Conservation (phyloP, 805 yeast genomes). For the Limtongozyma cylindracea region DNA sequence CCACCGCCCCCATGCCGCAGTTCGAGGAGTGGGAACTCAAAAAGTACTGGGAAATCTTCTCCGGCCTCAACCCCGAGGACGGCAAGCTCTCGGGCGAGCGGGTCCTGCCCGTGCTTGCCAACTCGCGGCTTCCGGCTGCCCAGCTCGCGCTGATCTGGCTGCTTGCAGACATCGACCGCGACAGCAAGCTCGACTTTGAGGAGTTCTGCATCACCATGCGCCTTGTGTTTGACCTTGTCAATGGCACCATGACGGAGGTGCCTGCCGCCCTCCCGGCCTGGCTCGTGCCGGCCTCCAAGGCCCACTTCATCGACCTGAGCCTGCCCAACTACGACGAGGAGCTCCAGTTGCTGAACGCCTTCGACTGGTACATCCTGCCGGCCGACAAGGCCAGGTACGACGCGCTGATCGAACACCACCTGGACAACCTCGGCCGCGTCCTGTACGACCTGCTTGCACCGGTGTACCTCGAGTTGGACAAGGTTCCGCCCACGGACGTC, state of each 20-base stretch:
- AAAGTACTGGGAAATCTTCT: conserved; percentile 94
- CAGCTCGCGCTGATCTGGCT: conserved; percentile 76
- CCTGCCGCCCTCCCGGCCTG: conserved; percentile 70
- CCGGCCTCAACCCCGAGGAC: conserved; percentile 61
- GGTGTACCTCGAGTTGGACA: conserved; percentile 38
- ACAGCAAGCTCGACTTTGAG: conserved; percentile 58
- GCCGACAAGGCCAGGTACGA: conserved; percentile 61
- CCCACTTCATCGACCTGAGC: conserved; percentile 39
- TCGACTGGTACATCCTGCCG: conserved; percentile 95
- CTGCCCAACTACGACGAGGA: conserved; percentile 30
- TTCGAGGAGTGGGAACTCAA: conserved; percentile 89
- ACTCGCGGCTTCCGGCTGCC: conserved; percentile 21
- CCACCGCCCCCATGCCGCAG: no score
- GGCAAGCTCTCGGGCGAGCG: conserved; percentile 68
- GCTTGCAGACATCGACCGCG: conserved; percentile 30
- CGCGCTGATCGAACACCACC: conserved; percentile 43
- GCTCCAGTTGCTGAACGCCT: conserved; percentile 31
- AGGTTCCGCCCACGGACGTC: conserved; percentile 65
- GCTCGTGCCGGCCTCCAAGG: conserved; percentile 80
- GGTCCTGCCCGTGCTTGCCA: conserved; percentile 68
- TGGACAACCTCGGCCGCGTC: conserved; percentile 63
- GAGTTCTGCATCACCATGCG: conserved; percentile 97
- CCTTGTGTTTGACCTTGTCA: conserved; percentile 72
- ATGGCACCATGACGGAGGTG: conserved; percentile 27
- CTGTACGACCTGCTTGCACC: conserved; percentile 45